phyloP scores from a whole-genome alignment of 306 rosid species.

The Spatholobus suberectus region DNA sequence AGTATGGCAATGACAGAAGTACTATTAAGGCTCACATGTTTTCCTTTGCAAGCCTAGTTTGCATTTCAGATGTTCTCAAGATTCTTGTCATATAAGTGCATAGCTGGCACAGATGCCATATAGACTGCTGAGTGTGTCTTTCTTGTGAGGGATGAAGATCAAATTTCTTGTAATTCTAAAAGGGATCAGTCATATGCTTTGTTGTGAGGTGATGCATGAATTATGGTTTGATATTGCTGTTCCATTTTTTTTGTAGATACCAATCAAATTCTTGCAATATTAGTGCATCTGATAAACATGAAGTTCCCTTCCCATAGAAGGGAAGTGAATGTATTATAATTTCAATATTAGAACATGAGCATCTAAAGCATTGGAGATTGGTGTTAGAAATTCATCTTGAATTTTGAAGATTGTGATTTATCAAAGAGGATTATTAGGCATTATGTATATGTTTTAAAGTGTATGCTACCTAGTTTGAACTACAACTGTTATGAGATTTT shows the following conservation, averaged over 20 bases:
- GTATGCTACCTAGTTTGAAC: slow-evolving; percentile 27
- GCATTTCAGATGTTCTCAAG: slow-evolving; percentile 27
- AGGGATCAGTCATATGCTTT: background rate
- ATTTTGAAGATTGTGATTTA: slow-evolving; percentile 31
- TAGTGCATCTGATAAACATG: background rate
- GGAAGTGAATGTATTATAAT: slow-evolving; percentile 1
- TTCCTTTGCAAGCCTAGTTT: slow-evolving; percentile 22
- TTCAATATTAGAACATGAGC: slow-evolving; percentile 10
- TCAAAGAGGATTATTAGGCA: slow-evolving; percentile 28
- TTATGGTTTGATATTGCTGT: background rate
- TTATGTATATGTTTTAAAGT: slow-evolving; percentile 14
- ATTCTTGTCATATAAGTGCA: slow-evolving; percentile 5
- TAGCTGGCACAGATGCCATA: slow-evolving; percentile 17
- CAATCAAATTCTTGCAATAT: slow-evolving; percentile 11
- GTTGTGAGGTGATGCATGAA: background rate
- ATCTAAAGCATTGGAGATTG: slow-evolving; percentile 37
- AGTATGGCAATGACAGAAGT: slow-evolving; percentile 1
- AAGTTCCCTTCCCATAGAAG: background rate
- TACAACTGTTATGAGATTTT: slow-evolving; percentile 10
- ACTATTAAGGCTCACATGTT: background rate
- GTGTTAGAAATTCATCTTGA: slow-evolving; percentile 22
- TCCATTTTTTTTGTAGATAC: background rate
- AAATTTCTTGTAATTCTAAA: background rate
- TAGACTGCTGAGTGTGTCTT: background rate
- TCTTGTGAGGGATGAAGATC: background rate